phyloP scores from a whole-genome alignment of 2,329 filamentous ascomycete genomes.

The Metarhizium robertsii region DNA sequence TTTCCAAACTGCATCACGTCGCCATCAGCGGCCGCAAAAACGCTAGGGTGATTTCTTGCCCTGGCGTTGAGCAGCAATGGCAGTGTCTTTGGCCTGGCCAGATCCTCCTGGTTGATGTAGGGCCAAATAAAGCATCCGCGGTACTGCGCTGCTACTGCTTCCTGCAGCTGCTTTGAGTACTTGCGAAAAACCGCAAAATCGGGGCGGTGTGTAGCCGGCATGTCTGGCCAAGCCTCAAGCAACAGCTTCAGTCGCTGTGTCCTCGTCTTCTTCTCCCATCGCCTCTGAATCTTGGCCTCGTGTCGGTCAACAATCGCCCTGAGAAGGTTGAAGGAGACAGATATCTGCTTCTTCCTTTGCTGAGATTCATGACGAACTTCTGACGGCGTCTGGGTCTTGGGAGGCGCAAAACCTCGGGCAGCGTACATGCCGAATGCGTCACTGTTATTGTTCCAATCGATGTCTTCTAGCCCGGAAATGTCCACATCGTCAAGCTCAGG shows the following conservation, averaged over 20 bases:
- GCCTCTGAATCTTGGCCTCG: slow-evolving; percentile 36
- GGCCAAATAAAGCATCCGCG: slow-evolving; percentile 37
- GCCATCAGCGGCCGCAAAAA: slow-evolving; percentile 38
- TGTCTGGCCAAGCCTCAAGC: no score
- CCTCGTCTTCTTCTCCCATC: slow-evolving; percentile 45
- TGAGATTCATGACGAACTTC: no score
- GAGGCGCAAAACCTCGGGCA: no score
- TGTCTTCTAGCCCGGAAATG: no score
- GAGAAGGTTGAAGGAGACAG: no score
- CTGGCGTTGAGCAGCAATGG: slow-evolving; percentile 33
- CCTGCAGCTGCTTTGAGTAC: slow-evolving; percentile 9
- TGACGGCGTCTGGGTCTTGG: no score
- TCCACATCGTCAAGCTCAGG: no score
- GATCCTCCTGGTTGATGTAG: slow-evolving; percentile 42
- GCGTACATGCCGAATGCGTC: no score
- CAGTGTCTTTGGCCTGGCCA: no score
- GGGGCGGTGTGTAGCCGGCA: no score
- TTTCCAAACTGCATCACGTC: slow-evolving; percentile 21
- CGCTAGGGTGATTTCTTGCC: slow-evolving; percentile 33
- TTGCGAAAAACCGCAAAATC: slow-evolving; percentile 34
- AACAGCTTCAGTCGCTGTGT: slow-evolving; percentile 30
- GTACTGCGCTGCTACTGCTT: slow-evolving; percentile 11
- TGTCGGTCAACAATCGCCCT: slow-evolving; percentile 30
- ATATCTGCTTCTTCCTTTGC: no score
- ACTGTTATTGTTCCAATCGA: no score